phyloP scores from a whole-genome alignment of 148 eudicot genomes.

The Heliosperma pusillum region DNA sequence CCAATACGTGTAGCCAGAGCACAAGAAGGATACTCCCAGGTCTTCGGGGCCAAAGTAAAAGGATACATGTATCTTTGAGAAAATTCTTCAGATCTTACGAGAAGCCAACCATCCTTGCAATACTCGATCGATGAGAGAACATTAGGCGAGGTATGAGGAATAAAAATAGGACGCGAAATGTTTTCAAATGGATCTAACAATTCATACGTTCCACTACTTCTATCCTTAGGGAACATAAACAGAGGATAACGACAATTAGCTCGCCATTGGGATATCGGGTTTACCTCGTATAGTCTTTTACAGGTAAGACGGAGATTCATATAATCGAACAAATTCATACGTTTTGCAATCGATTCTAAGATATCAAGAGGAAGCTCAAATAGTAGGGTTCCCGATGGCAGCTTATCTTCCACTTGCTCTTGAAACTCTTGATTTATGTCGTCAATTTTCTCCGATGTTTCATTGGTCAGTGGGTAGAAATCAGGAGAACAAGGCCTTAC shows the following conservation, averaged over 20 bases:
- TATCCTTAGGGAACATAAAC: background rate
- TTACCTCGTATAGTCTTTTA: background rate
- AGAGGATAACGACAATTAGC: background rate
- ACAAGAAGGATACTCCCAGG: background rate
- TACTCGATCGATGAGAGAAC: background rate
- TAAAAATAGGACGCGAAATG: background rate
- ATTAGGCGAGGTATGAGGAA: background rate
- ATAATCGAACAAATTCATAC: constrained; percentile 14
- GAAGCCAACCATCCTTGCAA: constrained; percentile 20
- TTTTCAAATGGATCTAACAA: constrained; percentile 13
- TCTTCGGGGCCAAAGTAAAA: background rate
- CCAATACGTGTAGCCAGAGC: background rate
- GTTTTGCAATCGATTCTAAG: background rate
- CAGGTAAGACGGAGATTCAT: constrained; percentile 8
- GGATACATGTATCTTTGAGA: background rate
- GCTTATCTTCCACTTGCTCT: background rate
- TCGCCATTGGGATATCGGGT: background rate
- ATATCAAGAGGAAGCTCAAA: background rate
- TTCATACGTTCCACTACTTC: background rate
- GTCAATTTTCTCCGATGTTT: too few species aligned
- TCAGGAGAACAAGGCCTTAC: background rate
- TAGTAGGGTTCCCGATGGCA: background rate
- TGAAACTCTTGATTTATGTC: background rate
- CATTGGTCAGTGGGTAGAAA: too few species aligned
- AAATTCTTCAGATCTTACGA: background rate